Evolutionary conservation across 2,329 filamentous ascomycete species (phyloP).

Genomic region (Talaromyces sp.): DNA sequence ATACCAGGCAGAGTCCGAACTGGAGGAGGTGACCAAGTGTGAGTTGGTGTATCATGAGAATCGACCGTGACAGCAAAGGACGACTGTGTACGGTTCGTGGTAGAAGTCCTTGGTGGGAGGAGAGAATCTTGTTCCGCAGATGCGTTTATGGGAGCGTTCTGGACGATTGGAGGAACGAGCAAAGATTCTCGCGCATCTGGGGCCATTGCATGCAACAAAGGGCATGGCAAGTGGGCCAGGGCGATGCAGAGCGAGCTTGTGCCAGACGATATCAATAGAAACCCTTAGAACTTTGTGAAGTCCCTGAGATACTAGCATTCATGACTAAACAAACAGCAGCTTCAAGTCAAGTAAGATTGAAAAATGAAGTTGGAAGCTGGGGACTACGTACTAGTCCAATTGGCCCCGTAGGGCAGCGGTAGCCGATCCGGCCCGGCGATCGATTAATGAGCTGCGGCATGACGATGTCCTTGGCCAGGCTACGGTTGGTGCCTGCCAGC

Average conservation of each 20-base stretch:
- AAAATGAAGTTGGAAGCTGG: neutral
- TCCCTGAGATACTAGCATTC: neutral
- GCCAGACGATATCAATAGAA: neutral
- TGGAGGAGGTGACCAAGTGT: constrained; percentile 5
- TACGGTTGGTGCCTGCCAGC: constrained; percentile 8
- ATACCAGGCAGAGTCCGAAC: constrained; percentile 40
- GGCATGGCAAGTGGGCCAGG: constrained; percentile 12
- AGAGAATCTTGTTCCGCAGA: constrained; percentile 6
- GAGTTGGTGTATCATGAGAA: constrained; percentile 7
- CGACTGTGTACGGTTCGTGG: constrained; percentile 6
- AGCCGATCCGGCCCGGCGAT: constrained; percentile 2
- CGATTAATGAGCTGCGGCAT: neutral
- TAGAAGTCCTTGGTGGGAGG: constrained; percentile 3
- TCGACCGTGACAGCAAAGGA: constrained; percentile 5
- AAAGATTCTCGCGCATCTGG: constrained; percentile 28
- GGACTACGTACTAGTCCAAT: neutral
- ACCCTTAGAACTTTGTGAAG: neutral
- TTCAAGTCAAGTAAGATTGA: neutral
- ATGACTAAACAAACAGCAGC: neutral
- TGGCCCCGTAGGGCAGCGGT: neutral
- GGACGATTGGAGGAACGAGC: constrained; percentile 18
- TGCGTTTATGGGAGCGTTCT: neutral
- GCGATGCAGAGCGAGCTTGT: constrained; percentile 20
- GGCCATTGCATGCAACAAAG: constrained; percentile 30
- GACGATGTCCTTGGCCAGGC: neutral